Evolutionary conservation across 495 filamentous ascomycete genomes (phyloP).

Genomic region (Chlorociboria aeruginascens): DNA sequence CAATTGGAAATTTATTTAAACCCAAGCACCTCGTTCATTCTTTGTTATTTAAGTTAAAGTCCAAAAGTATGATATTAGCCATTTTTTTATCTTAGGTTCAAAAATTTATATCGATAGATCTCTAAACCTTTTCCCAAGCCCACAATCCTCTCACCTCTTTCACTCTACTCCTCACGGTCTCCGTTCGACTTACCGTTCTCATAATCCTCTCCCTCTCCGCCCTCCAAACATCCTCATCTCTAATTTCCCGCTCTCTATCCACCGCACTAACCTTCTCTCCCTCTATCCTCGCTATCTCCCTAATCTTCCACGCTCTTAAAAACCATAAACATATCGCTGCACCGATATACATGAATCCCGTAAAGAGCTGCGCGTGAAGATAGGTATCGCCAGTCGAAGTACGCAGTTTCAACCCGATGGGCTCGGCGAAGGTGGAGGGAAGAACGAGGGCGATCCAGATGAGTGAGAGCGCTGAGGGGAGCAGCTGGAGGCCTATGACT

Average conservation of each 20-base stretch:
- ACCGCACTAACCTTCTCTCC: not conserved
- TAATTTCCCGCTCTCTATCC: slow-evolving; percentile 15
- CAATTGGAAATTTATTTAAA: too few species aligned
- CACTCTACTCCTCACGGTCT: slow-evolving; percentile 11
- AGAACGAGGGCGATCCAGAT: slow-evolving; percentile 63
- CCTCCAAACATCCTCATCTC: slow-evolving; percentile 9
- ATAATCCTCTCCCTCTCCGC: not conserved
- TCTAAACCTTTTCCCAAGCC: slow-evolving; percentile 14
- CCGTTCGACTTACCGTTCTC: slow-evolving; percentile 5
- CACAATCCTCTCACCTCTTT: slow-evolving; percentile 12
- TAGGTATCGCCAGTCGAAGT: slow-evolving; percentile 35
- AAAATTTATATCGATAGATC: not conserved
- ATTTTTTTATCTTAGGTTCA: too few species aligned
- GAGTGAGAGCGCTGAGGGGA: slow-evolving; percentile 62
- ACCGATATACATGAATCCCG: slow-evolving; percentile 52
- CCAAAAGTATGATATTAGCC: too few species aligned
- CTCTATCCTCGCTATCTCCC: slow-evolving; percentile 32
- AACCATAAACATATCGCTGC: slow-evolving; percentile 42
- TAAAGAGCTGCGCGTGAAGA: slow-evolving; percentile 52
- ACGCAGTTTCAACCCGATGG: slow-evolving; percentile 59
- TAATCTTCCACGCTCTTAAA: slow-evolving; percentile 48
- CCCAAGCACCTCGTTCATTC: too few species aligned
- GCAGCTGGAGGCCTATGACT: slow-evolving; percentile 58
- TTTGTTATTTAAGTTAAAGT: too few species aligned
- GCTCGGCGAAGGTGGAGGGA: slow-evolving; percentile 63